A percentile compares a stretch with the other conserved stretches of the same genome.
These are phyloP conservation scores for Xylaria sp. DNA, from an alignment of 2,329 filamentous ascomycete species.

Conservation along the genomic window DNA sequence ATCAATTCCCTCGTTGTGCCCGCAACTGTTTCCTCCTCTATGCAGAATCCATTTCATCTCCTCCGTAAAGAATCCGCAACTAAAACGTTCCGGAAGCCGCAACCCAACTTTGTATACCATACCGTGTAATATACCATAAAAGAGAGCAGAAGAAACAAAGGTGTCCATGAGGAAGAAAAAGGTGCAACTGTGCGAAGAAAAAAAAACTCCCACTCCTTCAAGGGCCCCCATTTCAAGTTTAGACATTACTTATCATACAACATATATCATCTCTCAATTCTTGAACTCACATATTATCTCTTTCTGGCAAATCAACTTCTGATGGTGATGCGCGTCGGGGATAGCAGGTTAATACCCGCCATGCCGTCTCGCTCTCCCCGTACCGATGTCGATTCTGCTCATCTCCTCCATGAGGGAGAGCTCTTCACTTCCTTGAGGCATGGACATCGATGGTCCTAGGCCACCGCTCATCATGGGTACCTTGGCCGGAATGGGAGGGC, in stretches of 20 bases:
- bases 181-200: background rate
- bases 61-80: too few relatives aligned
- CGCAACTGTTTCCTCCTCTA: constrained; percentile 2
- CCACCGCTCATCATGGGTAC: constrained; percentile 60
- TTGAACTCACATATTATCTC: constrained; percentile 5
- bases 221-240: constrained; percentile 1
- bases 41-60: background rate
- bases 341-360: constrained; percentile 37
- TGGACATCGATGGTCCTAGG: constrained; percentile 33
- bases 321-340: background rate
- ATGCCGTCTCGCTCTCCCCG: constrained; percentile 60
- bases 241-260: constrained; percentile 32
- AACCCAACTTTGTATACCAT: constrained; percentile 18
- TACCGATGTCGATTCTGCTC: constrained; percentile 69
- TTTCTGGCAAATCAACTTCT: background rate
- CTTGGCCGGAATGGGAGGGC: constrained; percentile 73
- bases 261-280: constrained; percentile 5
- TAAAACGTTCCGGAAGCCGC: background rate
- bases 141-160: background rate
- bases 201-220: background rate
- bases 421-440: constrained; percentile 50
- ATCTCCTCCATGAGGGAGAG: constrained; percentile 74
- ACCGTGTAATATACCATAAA: constrained; percentile 10
- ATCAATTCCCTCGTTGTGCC: background rate
- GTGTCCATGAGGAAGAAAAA: background rate